Evolutionary conservation across 208 protist species (phyloP).

Genomic region (Leishmania gerbilli): DNA sequence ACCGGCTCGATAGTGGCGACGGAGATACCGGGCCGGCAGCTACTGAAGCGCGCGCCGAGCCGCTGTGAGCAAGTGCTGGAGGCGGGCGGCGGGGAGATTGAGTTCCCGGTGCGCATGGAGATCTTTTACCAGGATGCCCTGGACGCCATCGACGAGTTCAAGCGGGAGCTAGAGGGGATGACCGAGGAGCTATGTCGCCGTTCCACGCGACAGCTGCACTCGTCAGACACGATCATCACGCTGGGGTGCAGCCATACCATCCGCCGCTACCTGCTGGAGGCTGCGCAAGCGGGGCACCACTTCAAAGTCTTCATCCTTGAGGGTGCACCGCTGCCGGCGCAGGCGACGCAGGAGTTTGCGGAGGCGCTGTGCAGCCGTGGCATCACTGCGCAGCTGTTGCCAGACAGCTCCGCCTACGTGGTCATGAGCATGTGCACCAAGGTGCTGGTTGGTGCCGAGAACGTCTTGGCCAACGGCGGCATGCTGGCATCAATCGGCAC

Average conservation of each 20-base stretch:
- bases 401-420: slow-evolving; percentile 96
- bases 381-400: slow-evolving; percentile 93
- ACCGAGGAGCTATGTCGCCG: slow-evolving; percentile 69
- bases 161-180: slow-evolving; percentile 72
- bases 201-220: slow-evolving; percentile 69
- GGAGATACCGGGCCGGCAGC: slow-evolving; percentile 73
- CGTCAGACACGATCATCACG: slow-evolving; percentile 77
- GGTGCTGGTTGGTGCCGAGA: slow-evolving; percentile 94
- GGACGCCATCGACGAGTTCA: slow-evolving; percentile 63
- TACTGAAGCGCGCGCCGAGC: slow-evolving; percentile 63
- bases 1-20: slow-evolving; percentile 48
- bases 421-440: slow-evolving; percentile 98
- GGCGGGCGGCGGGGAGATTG: slow-evolving; percentile 16
- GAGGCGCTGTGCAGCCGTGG: slow-evolving; percentile 54
- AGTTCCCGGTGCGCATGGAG: slow-evolving; percentile 56
- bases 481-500: slow-evolving; percentile 93
- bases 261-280: slow-evolving; percentile 57
- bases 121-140: slow-evolving; percentile 64
- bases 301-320: slow-evolving; percentile 97
- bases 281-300: slow-evolving; percentile 28
- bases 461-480: slow-evolving; percentile 97
- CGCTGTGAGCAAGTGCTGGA: slow-evolving; percentile 32
- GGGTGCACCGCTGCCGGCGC: slow-evolving; percentile 67
- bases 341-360: slow-evolving; percentile 74
- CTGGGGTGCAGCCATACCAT: slow-evolving; percentile 79